These are phyloP conservation scores for Filobasidium wieringae DNA, from an alignment of 768 basidiomycete species.

Conservation along the genomic window DNA sequence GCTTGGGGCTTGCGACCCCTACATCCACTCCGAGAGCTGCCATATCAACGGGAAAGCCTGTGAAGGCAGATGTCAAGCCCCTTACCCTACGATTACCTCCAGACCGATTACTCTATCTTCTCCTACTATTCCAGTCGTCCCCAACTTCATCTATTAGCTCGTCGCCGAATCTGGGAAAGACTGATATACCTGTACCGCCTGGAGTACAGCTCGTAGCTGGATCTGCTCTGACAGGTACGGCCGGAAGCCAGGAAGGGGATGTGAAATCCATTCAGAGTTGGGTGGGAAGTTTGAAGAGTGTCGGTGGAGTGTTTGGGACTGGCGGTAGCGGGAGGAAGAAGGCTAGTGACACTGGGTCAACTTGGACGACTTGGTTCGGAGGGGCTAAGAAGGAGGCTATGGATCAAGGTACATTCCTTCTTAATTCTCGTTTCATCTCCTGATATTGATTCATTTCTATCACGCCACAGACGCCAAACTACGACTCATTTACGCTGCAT, in stretches of 20 bases:
- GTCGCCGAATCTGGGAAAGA: slow-evolving; percentile 32
- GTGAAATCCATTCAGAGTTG: slow-evolving; percentile 34
- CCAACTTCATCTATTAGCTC: slow-evolving; percentile 19
- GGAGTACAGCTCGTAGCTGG: slow-evolving; percentile 27
- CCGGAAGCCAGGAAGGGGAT: slow-evolving; percentile 27
- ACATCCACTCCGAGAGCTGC: slow-evolving; percentile 9
- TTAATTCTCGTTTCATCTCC: not conserved
- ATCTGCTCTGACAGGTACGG: slow-evolving; percentile 13
- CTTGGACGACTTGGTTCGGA: slow-evolving; percentile 21
- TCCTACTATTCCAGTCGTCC: slow-evolving; percentile 23
- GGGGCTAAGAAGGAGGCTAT: not conserved
- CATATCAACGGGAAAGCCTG: not conserved
- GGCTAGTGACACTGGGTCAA: slow-evolving; percentile 9
- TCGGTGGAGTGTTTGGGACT: slow-evolving; percentile 26
- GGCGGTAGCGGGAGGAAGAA: not conserved
- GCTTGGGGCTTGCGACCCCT: slow-evolving; percentile 12
- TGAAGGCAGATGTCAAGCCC: slow-evolving; percentile 17
- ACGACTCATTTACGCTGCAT: slow-evolving; percentile 29
- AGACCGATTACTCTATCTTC: slow-evolving; percentile 32
- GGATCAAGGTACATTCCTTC: not conserved
- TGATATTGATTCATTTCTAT: not conserved
- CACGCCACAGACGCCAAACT: slow-evolving; percentile 24
- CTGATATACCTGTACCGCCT: slow-evolving; percentile 31
- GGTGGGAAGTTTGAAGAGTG: slow-evolving; percentile 37
- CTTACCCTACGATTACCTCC: slow-evolving; percentile 33